Base-by-base conservation (phyloP, 164 flowering plant species). In the Echeveria elegans region DNA sequence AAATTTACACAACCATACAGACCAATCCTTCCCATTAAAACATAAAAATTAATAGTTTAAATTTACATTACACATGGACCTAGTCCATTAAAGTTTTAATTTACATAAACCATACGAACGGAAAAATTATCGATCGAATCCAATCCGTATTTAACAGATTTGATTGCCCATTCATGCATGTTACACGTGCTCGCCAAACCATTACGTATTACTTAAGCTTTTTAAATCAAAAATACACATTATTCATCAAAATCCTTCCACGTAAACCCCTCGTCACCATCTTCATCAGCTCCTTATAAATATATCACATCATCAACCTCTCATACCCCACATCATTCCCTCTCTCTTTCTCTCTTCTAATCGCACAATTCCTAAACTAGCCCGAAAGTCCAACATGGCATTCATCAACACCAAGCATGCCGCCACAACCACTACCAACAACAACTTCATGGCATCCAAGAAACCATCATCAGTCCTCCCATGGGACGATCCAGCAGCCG, bases 401-500 rank as follows among this genome's bases (percentile, higher is more conserved):
- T 56, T 56, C 61, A 15, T 56, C 31, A 32, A 56, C 24, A 26
- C 58, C n/a, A n/a, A n/a, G n/a, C n/a, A n/a, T n/a, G n/a, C n/a
- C n/a, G n/a, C n/a, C 11, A 23, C 24, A 7, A n/a, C 29, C 12
- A 76, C 64, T 11, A 76, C 73, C 52, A 12, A 58, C 66, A 16
- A 71, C 40, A 50, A 53, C 14, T 26, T 79, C n/a, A 83, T 82
- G 77, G 83, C 84, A 63, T 64, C 73, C 19, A 63, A 52, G 70
- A 4, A 61, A 40, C 30, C 52, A 8, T 6, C 72, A 9, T 14
- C 56, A 40, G 24, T 58, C 2, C 15, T 28, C 0, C 37, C 73
- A 74, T 83, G 73, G 9, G 94, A 90, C 61, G 69, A 67, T 65
- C 98, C 98, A 1, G 88, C 77, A 2, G 88, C 83, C 10, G 82